phyloP scores from a whole-genome alignment of 2,329 filamentous ascomycete species.

The Metarhizium guizhouense region DNA sequence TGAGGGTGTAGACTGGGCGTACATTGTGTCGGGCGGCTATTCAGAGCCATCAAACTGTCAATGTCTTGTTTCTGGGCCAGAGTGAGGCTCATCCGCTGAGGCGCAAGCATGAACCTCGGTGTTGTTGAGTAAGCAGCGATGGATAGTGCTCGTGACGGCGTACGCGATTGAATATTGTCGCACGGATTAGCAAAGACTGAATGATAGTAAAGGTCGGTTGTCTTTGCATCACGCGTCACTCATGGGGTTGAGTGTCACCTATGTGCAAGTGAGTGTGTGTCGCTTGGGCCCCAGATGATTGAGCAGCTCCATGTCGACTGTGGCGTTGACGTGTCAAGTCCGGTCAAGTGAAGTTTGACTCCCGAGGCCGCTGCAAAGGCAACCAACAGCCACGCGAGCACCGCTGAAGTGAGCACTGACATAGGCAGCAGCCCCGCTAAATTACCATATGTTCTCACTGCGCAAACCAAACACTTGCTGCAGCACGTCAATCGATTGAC shows the following conservation, averaged over 20 bases:
- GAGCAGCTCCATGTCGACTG: too few relatives aligned
- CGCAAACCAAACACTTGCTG: not conserved
- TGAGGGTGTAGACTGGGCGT: not conserved
- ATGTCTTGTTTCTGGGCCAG: not conserved
- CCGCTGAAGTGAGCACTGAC: not conserved
- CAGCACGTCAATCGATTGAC: too few relatives aligned
- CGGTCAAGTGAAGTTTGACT: not conserved
- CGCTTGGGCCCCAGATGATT: too few relatives aligned
- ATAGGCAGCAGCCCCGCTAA: too few relatives aligned
- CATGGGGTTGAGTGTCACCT: not conserved
- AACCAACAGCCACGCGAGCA: not conserved
- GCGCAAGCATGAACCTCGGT: constrained; percentile 2
- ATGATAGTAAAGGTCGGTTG: not conserved
- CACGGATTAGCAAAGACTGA: not conserved
- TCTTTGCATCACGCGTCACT: not conserved
- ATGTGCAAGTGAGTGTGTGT: too few relatives aligned
- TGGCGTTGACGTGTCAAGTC: too few relatives aligned
- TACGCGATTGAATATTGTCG: not conserved
- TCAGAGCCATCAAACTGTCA: not conserved
- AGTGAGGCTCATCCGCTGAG: constrained; percentile 10
- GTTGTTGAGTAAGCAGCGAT: not conserved
- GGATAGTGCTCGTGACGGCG: not conserved
- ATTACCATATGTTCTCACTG: not conserved
- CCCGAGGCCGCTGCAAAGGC: not conserved
- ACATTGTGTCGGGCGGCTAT: not conserved